Evolutionary conservation across 176 grass and related monocot genomes (phyloP), one percentile per base, ranked within the genome.

Genomic region (Puya raimondii): DNA sequence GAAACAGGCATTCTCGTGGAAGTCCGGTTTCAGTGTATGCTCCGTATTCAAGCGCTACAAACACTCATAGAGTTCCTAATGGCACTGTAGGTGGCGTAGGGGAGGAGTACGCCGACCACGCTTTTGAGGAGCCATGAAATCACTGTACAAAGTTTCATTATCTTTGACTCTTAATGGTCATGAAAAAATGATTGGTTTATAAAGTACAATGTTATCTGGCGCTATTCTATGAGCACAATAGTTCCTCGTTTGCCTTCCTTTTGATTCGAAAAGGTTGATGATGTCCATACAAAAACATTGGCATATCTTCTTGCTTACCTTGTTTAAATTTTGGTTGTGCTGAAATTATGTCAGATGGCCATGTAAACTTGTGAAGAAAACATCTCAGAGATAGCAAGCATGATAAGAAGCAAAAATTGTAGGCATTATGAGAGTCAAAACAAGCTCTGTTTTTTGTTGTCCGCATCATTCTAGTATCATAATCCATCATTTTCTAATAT

Each of bases 1-100:
- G 89, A 23, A 85, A 68, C 42, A 84, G 89, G 76, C 82, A 70
- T 72, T 80, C 72, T 18, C 85, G 83, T 6, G 79, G 86, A n/a
- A 90, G 65, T 47, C 27, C 79, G 9, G 77, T 79, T 50, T 69
- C 84, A 2, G 74, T 87, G 15, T 92, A 83, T 80, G 83, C 81
- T 27, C 86, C 77, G 63, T 90, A 85, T 64, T 76, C 81, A 25
- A 78, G 29, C 57, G 15, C 21, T 0, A 64, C 65, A 12, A 79
- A 57, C 23, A 15, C 51, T 2, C 76, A 84, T 21, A 85, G 74
- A 51, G 13, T 67, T 73, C 68, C 86, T 22, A 89, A 92, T 51
- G 92, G 86, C 47, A 12, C 70, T 17, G 18, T 42, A 8, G 18
- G 74, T 12, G 49, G 16, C 2, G 16, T 64, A 8, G 72, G 59